Base-by-base conservation (phyloP, 768 basidiomycete species). In the Krasilnikovozyma curviuscula region DNA sequence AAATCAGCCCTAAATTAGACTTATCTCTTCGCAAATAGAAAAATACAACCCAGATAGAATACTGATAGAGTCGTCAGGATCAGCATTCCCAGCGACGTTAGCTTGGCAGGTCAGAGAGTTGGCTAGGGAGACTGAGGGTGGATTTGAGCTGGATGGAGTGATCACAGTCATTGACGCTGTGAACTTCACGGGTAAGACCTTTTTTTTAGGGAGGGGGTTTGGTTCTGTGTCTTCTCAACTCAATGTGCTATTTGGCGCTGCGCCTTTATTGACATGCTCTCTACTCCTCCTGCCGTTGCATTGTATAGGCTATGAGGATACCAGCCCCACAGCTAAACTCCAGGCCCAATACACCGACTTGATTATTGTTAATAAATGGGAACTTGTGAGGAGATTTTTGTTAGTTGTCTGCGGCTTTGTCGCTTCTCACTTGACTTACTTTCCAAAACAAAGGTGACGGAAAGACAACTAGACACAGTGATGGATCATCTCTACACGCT, bases 251-350 rank as follows among this genome's bases (percentile, higher is more conserved):
- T 18, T 34, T 34, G 33, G 12, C 33, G 33, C 18, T 18, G 33
- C 18, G 18, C 33, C 18, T 18, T 34, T 34, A 18, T 18, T 18
- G 12, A 18, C 12, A 34, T 12, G 33, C 12, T 34, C n/a, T n/a
- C n/a, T n/a, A n/a, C n/a, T n/a, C n/a, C n/a, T n/a, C n/a, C n/a
- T n/a, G n/a, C n/a, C n/a, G n/a, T n/a, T n/a, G n/a, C n/a, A n/a
- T n/a, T n/a, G n/a, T n/a, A n/a, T n/a, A n/a, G n/a, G n/a, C n/a
- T 93, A 93, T 63, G 88, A 93, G 59, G 89, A 95, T 60, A 79
- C 76, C 0, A 84, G 81, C 7, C 79, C 83, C 0, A 89, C 88
- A 1, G 86, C 88, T 19, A 83, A 76, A 61, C 85, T 91, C 78
- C 79, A 61, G 51, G 83, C 89, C n/a, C 81, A 80, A 59, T 95